Evolutionary conservation across 306 rosid species (phyloP).

Genomic region (Fragaria ananassa): DNA sequence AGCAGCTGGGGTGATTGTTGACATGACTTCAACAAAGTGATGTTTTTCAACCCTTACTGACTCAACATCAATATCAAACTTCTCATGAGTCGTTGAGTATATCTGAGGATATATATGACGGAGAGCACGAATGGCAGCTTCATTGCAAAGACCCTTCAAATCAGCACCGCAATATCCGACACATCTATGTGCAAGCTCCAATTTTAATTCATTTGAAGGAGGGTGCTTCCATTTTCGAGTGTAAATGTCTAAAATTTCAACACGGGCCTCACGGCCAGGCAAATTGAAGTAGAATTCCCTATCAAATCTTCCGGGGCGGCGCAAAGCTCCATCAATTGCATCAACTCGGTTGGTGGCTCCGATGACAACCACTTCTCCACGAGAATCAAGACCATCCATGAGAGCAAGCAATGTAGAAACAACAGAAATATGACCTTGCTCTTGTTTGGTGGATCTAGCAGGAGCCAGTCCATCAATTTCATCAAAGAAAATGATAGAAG

Average conservation of each 20-base stretch:
- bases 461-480: slow-evolving; percentile 94
- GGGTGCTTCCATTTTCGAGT: slow-evolving; percentile 94
- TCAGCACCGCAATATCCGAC: slow-evolving; percentile 99
- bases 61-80: slow-evolving; percentile 63
- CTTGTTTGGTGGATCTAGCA: slow-evolving; percentile 80
- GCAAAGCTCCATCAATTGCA: slow-evolving; percentile 95
- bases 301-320: slow-evolving; percentile 97
- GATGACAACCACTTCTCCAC: slow-evolving; percentile 92
- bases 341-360: slow-evolving; percentile 98
- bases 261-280: slow-evolving; percentile 92
- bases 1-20: slow-evolving; percentile 96
- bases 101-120: slow-evolving; percentile 91
- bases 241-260: slow-evolving; percentile 89
- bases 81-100: slow-evolving; percentile 72
- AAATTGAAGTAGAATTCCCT: slow-evolving; percentile 86
- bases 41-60: slow-evolving; percentile 71
- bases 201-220: slow-evolving; percentile 66
- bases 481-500: slow-evolving; percentile 92
- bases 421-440: slow-evolving; percentile 91
- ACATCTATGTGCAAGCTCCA: slow-evolving; percentile 92
- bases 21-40: slow-evolving; percentile 94
- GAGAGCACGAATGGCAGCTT: slow-evolving; percentile 92
- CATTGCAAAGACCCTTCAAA: slow-evolving; percentile 90
- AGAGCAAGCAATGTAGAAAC: slow-evolving; percentile 97
- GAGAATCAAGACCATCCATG: slow-evolving; percentile 99